Evolutionary conservation across 2,329 filamentous ascomycete species (phyloP).

Genomic region (Sphaerostilbella broomeana): DNA sequence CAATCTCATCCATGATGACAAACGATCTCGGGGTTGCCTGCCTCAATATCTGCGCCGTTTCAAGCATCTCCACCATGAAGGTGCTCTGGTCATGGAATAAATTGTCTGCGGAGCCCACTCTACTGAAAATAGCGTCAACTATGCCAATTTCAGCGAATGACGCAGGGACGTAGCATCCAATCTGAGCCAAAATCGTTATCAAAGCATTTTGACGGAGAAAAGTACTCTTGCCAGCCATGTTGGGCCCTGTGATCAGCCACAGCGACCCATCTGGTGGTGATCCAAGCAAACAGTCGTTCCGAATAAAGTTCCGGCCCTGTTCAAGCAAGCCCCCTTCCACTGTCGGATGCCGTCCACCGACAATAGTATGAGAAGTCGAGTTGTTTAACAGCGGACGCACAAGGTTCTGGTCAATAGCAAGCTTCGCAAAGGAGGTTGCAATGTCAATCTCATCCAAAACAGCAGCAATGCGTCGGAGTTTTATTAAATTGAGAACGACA

Average conservation of each 20-base stretch:
- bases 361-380: slow-evolving; percentile 62
- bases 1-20: slow-evolving; percentile 98
- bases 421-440: slow-evolving; percentile 71
- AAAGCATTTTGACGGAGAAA: slow-evolving; percentile 94
- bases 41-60: slow-evolving; percentile 84
- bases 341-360: slow-evolving; percentile 85
- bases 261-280: slow-evolving; percentile 56
- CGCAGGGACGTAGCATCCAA: slow-evolving; percentile 88
- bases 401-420: slow-evolving; percentile 69
- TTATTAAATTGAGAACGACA: slow-evolving; percentile 76
- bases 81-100: slow-evolving; percentile 93
- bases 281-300: slow-evolving; percentile 82
- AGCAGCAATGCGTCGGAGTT: slow-evolving; percentile 80
- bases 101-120: slow-evolving; percentile 90
- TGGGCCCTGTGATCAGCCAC: slow-evolving; percentile 73
- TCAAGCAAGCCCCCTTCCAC: slow-evolving; percentile 77
- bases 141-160: slow-evolving; percentile 78
- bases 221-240: slow-evolving; percentile 97
- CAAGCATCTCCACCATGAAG: slow-evolving; percentile 99
- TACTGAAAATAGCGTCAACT: slow-evolving; percentile 93
- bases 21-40: slow-evolving; percentile 79
- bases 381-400: slow-evolving; percentile 66
- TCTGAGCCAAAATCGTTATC: slow-evolving; percentile 87
- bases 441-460: slow-evolving; percentile 93
- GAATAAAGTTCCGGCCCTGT: slow-evolving; percentile 73